A percentile compares a stretch with the other conserved stretches of the same genome.
phyloP scores from a whole-genome alignment of 2,329 filamentous ascomycete genomes.

The Sclerotinia glacialis region DNA sequence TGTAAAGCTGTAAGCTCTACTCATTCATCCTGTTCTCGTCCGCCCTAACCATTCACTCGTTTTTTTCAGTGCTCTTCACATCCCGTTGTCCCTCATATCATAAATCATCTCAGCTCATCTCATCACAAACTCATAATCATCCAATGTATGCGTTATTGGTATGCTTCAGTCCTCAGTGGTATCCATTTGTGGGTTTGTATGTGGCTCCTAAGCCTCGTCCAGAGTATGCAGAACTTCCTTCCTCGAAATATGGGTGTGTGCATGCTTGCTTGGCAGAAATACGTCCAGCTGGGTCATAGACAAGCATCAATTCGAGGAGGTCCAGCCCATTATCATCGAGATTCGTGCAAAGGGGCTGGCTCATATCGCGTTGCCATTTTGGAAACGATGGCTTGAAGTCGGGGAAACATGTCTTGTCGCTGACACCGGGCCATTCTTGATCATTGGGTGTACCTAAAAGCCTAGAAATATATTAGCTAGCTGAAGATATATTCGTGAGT shows the following conservation, averaged over 20 bases:
- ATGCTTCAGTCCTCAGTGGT: slow-evolving; percentile 33
- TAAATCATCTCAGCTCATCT: slow-evolving; percentile 20
- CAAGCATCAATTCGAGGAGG: slow-evolving; percentile 67
- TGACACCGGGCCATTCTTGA: slow-evolving; percentile 78
- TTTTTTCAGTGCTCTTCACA: slow-evolving; percentile 1
- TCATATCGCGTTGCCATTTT: slow-evolving; percentile 76
- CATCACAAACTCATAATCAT: slow-evolving; percentile 3
- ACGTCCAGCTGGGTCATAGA: slow-evolving; percentile 82
- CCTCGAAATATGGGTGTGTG: slow-evolving; percentile 75
- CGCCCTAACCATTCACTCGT: slow-evolving; percentile 3
- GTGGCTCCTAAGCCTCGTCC: slow-evolving; percentile 38
- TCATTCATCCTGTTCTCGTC: background rate
- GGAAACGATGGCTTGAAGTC: slow-evolving; percentile 92
- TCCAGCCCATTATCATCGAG: slow-evolving; percentile 72
- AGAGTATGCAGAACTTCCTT: slow-evolving; percentile 40
- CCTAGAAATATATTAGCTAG: slow-evolving; percentile 43
- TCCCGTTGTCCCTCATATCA: slow-evolving; percentile 18
- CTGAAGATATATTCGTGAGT: background rate
- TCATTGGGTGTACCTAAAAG: slow-evolving; percentile 82
- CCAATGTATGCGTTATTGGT: slow-evolving; percentile 21
- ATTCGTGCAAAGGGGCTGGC: slow-evolving; percentile 63
- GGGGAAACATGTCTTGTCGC: slow-evolving; percentile 70
- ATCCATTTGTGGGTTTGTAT: slow-evolving; percentile 33
- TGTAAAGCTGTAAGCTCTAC: slow-evolving; percentile 17
- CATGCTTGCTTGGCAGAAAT: slow-evolving; percentile 88